A percentile compares a stretch with the other conserved stretches of the same genome.
Conservation (phyloP, 2,329 filamentous ascomycete genomes). For the Talaromyces sp. region DNA sequence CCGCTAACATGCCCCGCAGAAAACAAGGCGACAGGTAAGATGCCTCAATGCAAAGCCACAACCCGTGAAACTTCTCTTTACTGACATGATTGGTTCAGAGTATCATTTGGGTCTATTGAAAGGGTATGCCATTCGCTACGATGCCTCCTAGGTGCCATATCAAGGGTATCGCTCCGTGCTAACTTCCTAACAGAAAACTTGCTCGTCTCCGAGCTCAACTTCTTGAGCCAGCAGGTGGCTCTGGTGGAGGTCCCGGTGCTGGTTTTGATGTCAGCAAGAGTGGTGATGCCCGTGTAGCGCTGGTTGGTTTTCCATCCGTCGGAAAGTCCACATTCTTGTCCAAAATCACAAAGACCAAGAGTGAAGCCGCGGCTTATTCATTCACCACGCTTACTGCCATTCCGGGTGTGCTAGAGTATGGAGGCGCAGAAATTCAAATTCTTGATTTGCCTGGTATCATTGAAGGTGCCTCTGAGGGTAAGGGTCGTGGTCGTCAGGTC, state of each 20-base stretch:
- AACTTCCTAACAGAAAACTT: constrained; percentile 72
- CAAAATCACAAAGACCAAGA: constrained; percentile 97
- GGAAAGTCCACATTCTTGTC: constrained; percentile 99
- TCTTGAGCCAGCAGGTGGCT: constrained; percentile 81
- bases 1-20: constrained; percentile 59
- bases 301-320: constrained; percentile 98
- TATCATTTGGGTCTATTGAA: constrained; percentile 98
- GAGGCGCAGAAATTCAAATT: constrained; percentile 95
- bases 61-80: not conserved
- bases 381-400: constrained; percentile 98
- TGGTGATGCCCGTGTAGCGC: constrained; percentile 92
- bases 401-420: constrained; percentile 95
- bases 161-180: constrained; percentile 14
- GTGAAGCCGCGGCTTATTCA: constrained; percentile 91
- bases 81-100: constrained; percentile 59
- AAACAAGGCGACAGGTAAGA: constrained; percentile 96
- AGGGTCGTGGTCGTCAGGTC: constrained; percentile 92
- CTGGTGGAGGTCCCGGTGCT: constrained; percentile 74
- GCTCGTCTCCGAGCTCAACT: constrained; percentile 92
- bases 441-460: constrained; percentile 98
- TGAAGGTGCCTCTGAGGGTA: constrained; percentile 92
- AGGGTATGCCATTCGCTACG: constrained; percentile 61
- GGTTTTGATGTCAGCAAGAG: constrained; percentile 94
- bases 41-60: not conserved
- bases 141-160: not conserved